Evolutionary conservation across 768 basidiomycete genomes (phyloP).

Genomic region (Phaeolepiota aurea): DNA sequence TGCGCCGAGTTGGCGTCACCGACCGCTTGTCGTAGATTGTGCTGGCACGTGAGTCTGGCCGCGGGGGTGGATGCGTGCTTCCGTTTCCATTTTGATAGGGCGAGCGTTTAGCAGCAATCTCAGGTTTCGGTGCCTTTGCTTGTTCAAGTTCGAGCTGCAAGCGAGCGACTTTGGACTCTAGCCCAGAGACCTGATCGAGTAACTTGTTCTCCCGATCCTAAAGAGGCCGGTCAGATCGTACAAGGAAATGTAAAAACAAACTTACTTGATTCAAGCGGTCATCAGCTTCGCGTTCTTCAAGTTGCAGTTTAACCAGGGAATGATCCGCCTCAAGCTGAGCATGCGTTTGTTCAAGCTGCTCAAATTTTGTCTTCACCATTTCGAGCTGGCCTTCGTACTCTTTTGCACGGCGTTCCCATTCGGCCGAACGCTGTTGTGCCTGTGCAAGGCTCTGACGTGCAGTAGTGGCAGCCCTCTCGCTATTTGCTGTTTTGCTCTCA

Average conservation of each 20-base stretch:
- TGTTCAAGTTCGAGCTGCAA: conserved; percentile 54
- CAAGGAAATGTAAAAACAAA: not conserved
- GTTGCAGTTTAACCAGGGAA: conserved; percentile 56
- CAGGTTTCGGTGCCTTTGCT: conserved; percentile 21
- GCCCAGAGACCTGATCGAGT: conserved; percentile 53
- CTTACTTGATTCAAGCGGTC: conserved; percentile 59
- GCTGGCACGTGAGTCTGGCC: conserved; percentile 73
- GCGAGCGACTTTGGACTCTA: conserved; percentile 52
- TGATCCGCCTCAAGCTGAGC: conserved; percentile 65
- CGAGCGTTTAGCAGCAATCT: conserved; percentile 19
- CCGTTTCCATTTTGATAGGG: conserved; percentile 33
- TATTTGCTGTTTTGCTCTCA: conserved; percentile 51
- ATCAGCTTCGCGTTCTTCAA: conserved; percentile 71
- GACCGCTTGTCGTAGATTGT: conserved; percentile 47
- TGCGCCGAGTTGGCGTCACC: conserved; percentile 38
- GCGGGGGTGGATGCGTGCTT: conserved; percentile 35
- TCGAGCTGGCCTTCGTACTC: conserved; percentile 63
- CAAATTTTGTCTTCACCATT: conserved; percentile 47
- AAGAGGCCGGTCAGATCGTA: conserved; percentile 1
- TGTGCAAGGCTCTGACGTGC: conserved; percentile 59
- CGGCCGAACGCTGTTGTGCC: conserved; percentile 69
- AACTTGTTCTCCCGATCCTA: conserved; percentile 69
- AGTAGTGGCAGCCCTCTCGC: conserved; percentile 48
- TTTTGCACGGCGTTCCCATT: conserved; percentile 76
- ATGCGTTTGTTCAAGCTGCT: conserved; percentile 58